Conservation (phyloP, 2,329 filamentous ascomycete genomes). For the Cordyceps cicadae region DNA sequence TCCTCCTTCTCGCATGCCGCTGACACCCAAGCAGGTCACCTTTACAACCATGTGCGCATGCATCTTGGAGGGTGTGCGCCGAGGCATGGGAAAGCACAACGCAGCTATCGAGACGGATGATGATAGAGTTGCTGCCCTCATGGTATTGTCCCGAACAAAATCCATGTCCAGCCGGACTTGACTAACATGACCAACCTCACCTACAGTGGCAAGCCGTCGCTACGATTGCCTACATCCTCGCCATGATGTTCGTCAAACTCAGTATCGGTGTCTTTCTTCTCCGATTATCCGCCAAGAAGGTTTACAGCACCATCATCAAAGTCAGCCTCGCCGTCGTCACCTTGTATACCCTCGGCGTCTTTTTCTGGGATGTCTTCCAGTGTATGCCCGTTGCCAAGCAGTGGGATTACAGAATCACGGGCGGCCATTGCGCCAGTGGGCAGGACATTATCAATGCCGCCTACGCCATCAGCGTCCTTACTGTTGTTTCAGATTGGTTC, state of each 20-base stretch:
- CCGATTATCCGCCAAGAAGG: conserved; percentile 35
- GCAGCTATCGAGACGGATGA: conserved; percentile 30
- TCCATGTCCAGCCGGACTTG: not conserved
- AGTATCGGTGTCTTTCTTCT: conserved; percentile 47
- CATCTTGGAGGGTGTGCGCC: conserved; percentile 33
- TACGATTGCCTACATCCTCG: conserved; percentile 40
- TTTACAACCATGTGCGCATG: conserved; percentile 41
- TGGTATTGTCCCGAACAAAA: conserved; percentile 24
- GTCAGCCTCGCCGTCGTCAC: conserved; percentile 37
- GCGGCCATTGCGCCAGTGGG: conserved; percentile 34
- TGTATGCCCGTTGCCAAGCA: conserved; percentile 42
- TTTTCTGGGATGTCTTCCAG: conserved; percentile 46
- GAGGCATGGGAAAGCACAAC: conserved; percentile 41
- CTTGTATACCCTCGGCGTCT: conserved; percentile 38
- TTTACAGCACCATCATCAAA: conserved; percentile 41
- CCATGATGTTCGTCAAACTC: conserved; percentile 51
- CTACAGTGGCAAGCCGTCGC: conserved; percentile 42
- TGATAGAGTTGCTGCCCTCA: conserved; percentile 37
- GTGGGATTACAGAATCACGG: conserved; percentile 43
- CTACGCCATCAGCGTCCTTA: conserved; percentile 45
- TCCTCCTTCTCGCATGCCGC: not conserved
- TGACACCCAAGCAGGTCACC: conserved; percentile 24
- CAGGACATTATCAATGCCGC: conserved; percentile 39
- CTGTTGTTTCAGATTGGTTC: conserved; percentile 45
- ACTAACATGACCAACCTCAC: not conserved